Percentiles rank a stretch among this genome's conserved stretches.
phyloP scores from a whole-genome alignment of 2,329 filamentous ascomycete genomes.

The Boeremia lycopersici region DNA sequence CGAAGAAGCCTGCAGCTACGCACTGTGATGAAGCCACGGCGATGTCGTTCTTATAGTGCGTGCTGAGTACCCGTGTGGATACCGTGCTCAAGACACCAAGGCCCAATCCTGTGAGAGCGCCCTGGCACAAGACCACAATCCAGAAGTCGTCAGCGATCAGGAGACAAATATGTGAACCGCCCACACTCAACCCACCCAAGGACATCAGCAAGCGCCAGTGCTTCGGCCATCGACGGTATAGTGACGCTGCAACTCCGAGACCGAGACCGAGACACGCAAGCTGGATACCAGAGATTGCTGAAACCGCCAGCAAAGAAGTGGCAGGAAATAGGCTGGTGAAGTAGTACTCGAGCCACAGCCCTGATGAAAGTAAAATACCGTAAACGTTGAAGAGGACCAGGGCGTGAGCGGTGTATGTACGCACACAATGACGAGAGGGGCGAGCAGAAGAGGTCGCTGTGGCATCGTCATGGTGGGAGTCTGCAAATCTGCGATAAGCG shows the following conservation, averaged over 20 bases:
- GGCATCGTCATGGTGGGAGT: neutral
- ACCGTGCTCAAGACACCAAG: constrained; percentile 25
- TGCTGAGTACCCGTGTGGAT: constrained; percentile 20
- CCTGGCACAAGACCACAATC: constrained; percentile 15
- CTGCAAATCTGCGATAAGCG: neutral
- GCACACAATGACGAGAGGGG: neutral
- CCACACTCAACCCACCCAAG: neutral
- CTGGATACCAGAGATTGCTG: constrained; percentile 19
- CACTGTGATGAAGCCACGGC: constrained; percentile 46
- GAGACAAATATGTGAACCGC: neutral
- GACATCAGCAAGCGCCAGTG: constrained; percentile 9
- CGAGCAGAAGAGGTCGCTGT: neutral
- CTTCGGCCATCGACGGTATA: constrained; percentile 12
- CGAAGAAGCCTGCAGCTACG: constrained; percentile 21
- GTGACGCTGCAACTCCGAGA: neutral
- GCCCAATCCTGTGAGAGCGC: constrained; percentile 18
- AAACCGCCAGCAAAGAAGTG: constrained; percentile 12
- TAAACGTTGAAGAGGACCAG: constrained; percentile 33
- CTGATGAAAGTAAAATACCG: constrained; percentile 33
- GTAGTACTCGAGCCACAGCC: constrained; percentile 30
- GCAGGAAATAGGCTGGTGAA: constrained; percentile 16
- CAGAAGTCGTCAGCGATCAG: neutral
- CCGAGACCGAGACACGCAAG: constrained; percentile 22
- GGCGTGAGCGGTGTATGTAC: constrained; percentile 26
- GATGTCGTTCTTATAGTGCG: constrained; percentile 30